phyloP scores from a whole-genome alignment of 495 filamentous ascomycete genomes.

The Pyronema omphalodes region DNA sequence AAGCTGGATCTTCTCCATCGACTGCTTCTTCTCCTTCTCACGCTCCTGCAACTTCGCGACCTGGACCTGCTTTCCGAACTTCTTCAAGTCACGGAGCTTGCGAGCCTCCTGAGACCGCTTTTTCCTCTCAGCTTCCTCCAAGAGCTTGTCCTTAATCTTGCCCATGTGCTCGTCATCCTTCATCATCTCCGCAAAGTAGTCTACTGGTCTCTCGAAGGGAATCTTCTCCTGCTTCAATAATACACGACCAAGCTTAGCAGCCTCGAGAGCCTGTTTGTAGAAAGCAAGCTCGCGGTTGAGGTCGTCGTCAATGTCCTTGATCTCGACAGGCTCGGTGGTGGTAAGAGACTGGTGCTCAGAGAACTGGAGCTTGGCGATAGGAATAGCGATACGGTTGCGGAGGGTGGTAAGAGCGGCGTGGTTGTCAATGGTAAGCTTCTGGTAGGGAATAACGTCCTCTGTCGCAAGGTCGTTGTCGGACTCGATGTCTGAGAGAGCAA shows the following conservation, averaged over 20 bases:
- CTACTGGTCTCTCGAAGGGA: constrained; percentile 68
- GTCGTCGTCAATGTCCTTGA: constrained; percentile 34
- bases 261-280: constrained; percentile 74
- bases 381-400: constrained; percentile 55
- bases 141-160: constrained; percentile 79
- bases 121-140: constrained; percentile 78
- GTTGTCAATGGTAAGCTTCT: constrained; percentile 96
- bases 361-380: constrained; percentile 38
- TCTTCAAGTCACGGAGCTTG: constrained; percentile 87
- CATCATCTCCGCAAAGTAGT: constrained; percentile 98
- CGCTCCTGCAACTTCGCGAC: constrained; percentile 88
- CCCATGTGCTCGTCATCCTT: constrained; percentile 98
- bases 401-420: constrained; percentile 60
- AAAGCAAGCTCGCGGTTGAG: constrained; percentile 65
- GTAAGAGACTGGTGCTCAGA: constrained; percentile 40
- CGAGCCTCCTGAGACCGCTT: constrained; percentile 83
- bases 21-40: constrained; percentile 73
- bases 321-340: constrained; percentile 28
- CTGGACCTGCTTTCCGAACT: constrained; percentile 98
- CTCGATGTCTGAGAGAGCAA: constrained; percentile 58
- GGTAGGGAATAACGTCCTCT: constrained; percentile 60
- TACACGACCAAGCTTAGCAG: constrained; percentile 49
- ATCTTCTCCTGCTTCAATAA: constrained; percentile 52
- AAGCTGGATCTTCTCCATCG: constrained; percentile 77
- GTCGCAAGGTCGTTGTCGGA: constrained; percentile 50